These are phyloP conservation scores for Colletotrichum higginsianum DNA, from an alignment of 2,329 filamentous ascomycete species.

Conservation along the genomic window DNA sequence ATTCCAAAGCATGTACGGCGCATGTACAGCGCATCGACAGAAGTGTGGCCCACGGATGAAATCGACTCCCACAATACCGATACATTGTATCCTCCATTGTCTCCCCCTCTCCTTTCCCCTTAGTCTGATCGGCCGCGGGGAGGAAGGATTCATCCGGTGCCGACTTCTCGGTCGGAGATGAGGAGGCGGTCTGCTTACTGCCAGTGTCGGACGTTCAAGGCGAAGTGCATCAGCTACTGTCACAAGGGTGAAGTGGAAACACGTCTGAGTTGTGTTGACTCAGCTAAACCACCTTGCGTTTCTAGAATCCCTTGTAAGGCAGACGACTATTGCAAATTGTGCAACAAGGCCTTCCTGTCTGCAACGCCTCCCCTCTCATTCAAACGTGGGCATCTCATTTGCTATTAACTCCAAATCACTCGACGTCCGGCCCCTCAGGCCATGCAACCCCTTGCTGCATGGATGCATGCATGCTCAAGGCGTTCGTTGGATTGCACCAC, in stretches of 20 bases:
- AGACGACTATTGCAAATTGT: slow-evolving; percentile 32
- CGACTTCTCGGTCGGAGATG: not conserved
- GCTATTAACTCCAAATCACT: slow-evolving; percentile 1
- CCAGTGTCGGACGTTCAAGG: slow-evolving; percentile 2
- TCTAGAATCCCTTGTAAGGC: not conserved
- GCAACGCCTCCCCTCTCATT: slow-evolving; percentile 4
- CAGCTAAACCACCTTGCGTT: slow-evolving; percentile 11
- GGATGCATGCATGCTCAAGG: not conserved
- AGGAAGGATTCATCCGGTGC: not conserved
- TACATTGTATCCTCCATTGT: not conserved
- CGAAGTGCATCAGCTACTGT: slow-evolving; percentile 28
- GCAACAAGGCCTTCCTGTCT: slow-evolving; percentile 15
- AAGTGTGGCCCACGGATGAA: not conserved
- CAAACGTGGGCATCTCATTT: not conserved
- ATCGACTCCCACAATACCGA: not conserved
- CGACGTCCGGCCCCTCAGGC: not conserved
- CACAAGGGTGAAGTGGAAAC: slow-evolving; percentile 21
- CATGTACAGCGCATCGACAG: not conserved
- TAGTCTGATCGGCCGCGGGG: not conserved
- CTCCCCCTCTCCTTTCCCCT: not conserved
- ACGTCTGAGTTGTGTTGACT: not conserved
- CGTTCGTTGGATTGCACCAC: not conserved
- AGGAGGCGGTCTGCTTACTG: not conserved
- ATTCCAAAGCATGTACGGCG: not conserved
- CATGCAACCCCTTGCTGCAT: slow-evolving; percentile 5